Conservation (phyloP, 441 rosid species). For the Syzygium syzygioides region DNA sequence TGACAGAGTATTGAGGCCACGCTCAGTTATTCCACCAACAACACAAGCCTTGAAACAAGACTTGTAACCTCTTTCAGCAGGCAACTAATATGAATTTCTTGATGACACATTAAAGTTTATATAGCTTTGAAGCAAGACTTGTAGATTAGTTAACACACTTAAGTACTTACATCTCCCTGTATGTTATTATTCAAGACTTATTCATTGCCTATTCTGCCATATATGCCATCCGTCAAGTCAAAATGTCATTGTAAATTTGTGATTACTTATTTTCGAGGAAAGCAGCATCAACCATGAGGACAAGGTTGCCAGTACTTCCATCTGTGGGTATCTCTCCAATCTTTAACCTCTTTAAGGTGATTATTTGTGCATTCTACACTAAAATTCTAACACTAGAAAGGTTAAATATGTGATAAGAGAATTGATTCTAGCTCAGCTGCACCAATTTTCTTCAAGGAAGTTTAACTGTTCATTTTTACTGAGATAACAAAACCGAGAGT, state of each 20-base stretch:
- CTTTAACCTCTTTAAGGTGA: background rate
- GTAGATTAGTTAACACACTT: background rate
- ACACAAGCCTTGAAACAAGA: background rate
- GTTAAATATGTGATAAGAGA: background rate
- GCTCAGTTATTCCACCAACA: background rate
- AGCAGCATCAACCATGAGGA: background rate
- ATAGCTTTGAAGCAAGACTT: background rate
- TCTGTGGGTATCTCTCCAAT: background rate
- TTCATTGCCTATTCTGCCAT: background rate
- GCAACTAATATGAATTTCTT: background rate
- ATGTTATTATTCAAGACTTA: background rate
- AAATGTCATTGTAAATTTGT: background rate
- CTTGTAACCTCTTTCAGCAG: background rate
- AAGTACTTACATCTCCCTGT: background rate
- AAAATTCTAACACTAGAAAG: background rate
- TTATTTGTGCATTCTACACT: background rate
- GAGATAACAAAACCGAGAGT: background rate
- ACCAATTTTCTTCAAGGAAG: background rate
- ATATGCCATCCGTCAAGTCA: background rate
- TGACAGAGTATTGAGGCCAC: background rate
- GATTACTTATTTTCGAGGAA: background rate
- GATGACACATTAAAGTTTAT: background rate
- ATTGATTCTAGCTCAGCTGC: background rate
- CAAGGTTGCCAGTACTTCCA: background rate
- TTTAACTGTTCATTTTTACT: background rate